Base-by-base conservation (phyloP, 176 grass and related monocot species). In the Tillandsia leiboldiana region DNA sequence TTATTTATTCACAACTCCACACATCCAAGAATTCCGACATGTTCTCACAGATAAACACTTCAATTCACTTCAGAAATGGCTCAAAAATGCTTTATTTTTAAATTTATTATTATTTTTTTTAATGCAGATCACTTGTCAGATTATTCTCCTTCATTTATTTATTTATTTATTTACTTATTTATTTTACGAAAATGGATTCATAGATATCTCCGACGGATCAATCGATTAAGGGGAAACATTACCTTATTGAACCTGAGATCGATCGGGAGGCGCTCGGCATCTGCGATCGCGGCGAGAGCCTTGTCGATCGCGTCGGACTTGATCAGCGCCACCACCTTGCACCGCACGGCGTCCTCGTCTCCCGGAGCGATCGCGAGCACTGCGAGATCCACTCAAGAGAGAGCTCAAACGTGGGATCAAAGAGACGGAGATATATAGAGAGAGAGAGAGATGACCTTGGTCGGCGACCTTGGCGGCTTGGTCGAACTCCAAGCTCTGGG, bases 281-380 rank as follows among this genome's bases (percentile, higher is more conserved):
- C 72, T 61, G 86, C 80, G 69, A 99, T 99, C 50, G 77, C 82
- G 17, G 80, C 70, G 26, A 99, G 84, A 64, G 87, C 87, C 63
- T 78, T 79, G 75, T 99, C 90, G 33, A 72, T 85, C 53, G 80
- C 80, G 33, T 90, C 87, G 51, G 87, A 86, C 81, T 85, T 93
- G 75, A 93, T 93, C 84, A 84, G 75, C 14, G 90, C 89, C 69
- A 93, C 87, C 56, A 99, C 77, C 86, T 93, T 99, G 82, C 94
- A 99, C 29, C 82, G 87, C 69, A 99, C 75, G 15, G 84, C 94
- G 63, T 99, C 94, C 80, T 99, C 94, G 29, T 93, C 94, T 18
- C 80, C 87, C 22, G 94, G 87, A 8, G 80, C 78, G 20, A 82
- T 72, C 52, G 78, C 78, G 14, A 99, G 84, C 66, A 99, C 94